These are phyloP conservation scores for Lyophyllum shimeji DNA, from an alignment of 768 basidiomycete species.

Conservation along the genomic window DNA sequence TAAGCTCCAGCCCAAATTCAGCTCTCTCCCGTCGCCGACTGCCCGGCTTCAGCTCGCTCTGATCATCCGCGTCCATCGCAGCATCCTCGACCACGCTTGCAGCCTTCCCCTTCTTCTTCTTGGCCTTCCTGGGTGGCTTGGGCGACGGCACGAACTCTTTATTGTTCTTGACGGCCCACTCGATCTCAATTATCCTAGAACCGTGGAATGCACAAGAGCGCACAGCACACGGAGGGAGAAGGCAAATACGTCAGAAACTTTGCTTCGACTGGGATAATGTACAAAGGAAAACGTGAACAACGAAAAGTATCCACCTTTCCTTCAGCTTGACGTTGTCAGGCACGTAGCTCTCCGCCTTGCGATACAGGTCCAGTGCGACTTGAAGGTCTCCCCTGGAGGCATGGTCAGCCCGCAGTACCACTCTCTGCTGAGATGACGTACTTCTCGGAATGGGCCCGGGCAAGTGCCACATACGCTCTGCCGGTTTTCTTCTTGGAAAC, in stretches of 20 bases:
- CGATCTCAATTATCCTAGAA: constrained; percentile 77
- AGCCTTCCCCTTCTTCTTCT: constrained; percentile 31
- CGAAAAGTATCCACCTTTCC: constrained; percentile 83
- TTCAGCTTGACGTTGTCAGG: constrained; percentile 85
- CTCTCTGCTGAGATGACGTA: constrained; percentile 30
- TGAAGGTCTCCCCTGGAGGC: constrained; percentile 69
- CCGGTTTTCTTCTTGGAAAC: constrained; percentile 81
- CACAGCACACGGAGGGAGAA: constrained; percentile 28
- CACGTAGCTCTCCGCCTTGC: constrained; percentile 78
- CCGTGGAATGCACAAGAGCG: constrained; percentile 27
- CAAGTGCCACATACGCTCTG: constrained; percentile 80
- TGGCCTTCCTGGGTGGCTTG: constrained; percentile 41
- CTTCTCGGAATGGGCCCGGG: constrained; percentile 81
- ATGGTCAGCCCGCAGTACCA: constrained; percentile 5
- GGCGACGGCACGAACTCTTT: constrained; percentile 59
- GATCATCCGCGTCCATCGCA: constrained; percentile 28
- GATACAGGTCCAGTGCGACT: constrained; percentile 77
- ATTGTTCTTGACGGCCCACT: constrained; percentile 70
- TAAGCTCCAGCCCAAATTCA: constrained; percentile 44
- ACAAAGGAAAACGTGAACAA: constrained; percentile 64
- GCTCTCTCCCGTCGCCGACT: constrained; percentile 18
- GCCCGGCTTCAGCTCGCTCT: constrained; percentile 10
- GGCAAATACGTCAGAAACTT: constrained; percentile 43
- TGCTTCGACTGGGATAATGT: constrained; percentile 41
- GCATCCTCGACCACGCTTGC: constrained; percentile 26